Conservation (phyloP, 108 stramenopile species). For the Fragilaria radians region DNA sequence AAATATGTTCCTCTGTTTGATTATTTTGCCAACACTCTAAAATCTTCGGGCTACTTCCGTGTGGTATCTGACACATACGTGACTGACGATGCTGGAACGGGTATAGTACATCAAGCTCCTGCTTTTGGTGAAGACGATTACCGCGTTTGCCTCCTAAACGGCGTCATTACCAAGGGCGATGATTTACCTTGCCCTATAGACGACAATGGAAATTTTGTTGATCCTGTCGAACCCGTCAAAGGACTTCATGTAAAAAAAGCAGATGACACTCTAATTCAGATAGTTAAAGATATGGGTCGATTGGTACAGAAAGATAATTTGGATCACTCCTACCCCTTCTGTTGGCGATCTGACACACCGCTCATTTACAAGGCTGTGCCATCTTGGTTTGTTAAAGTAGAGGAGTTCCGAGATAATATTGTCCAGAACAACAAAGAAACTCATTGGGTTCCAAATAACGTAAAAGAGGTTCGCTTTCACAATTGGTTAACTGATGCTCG, state of each 20-base stretch:
- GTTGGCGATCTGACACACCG: slow-evolving; percentile 99
- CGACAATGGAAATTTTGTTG: slow-evolving; percentile 89
- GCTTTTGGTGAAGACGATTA: slow-evolving; percentile 99
- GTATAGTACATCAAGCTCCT: slow-evolving; percentile 99
- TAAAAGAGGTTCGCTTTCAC: slow-evolving; percentile 98
- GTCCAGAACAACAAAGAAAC: slow-evolving; percentile 94
- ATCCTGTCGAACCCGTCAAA: slow-evolving; percentile 72
- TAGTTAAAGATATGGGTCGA: slow-evolving; percentile 82
- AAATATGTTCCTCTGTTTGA: slow-evolving; percentile 91
- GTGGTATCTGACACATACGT: slow-evolving; percentile 93
- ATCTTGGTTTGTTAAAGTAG: slow-evolving; percentile 98
- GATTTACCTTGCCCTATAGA: slow-evolving; percentile 97
- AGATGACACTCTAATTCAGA: slow-evolving; percentile 84
- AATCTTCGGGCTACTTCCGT: slow-evolving; percentile 64
- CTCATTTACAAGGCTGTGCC: slow-evolving; percentile 99
- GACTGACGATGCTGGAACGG: slow-evolving; percentile 98
- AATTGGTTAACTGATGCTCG: slow-evolving; percentile 97
- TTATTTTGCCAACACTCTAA: slow-evolving; percentile 65
- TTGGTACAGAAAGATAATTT: slow-evolving; percentile 90
- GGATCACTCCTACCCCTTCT: slow-evolving; percentile 97
- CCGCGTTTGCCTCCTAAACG: slow-evolving; percentile 94
- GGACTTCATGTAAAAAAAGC: slow-evolving; percentile 95
- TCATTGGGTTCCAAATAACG: slow-evolving; percentile 94
- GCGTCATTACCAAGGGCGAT: slow-evolving; percentile 77
- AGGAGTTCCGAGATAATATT: slow-evolving; percentile 91